A percentile compares a stretch with the other conserved stretches of the same genome.
Evolutionary conservation across 352 stramenopile genomes (phyloP).

Genomic region (Globisporangium lucens): DNA sequence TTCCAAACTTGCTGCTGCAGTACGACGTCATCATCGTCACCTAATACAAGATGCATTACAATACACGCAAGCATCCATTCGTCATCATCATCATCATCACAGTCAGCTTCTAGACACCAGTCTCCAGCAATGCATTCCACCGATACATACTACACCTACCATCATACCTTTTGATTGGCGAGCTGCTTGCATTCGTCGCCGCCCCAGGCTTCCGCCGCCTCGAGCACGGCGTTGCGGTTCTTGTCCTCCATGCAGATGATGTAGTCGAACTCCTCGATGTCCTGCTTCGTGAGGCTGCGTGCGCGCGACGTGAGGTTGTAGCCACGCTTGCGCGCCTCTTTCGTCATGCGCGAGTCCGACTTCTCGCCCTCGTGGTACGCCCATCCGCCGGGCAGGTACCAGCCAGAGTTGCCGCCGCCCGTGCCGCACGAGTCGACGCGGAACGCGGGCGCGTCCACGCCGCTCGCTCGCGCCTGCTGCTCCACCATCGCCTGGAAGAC

Average conservation of each 20-base stretch:
- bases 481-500: slow-evolving; percentile 83
- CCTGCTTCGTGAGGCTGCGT: slow-evolving; percentile 58
- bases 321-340: slow-evolving; percentile 80
- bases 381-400: slow-evolving; percentile 74
- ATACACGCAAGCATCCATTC: background rate
- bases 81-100: background rate
- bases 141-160: background rate
- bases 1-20: slow-evolving; percentile 61
- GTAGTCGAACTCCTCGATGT: slow-evolving; percentile 84
- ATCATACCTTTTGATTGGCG: slow-evolving; percentile 49
- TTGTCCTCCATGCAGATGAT: slow-evolving; percentile 90
- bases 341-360: slow-evolving; percentile 81
- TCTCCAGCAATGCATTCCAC: background rate
- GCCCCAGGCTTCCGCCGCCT: slow-evolving; percentile 82
- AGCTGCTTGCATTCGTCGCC: slow-evolving; percentile 44
- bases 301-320: slow-evolving; percentile 79
- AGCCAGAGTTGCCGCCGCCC: slow-evolving; percentile 72
- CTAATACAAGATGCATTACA: slow-evolving; percentile 21
- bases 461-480: slow-evolving; percentile 21
- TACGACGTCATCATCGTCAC: slow-evolving; percentile 84
- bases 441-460: slow-evolving; percentile 30
- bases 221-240: slow-evolving; percentile 79
- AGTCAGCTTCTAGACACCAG: slow-evolving; percentile 10
- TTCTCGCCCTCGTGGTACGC: slow-evolving; percentile 88
- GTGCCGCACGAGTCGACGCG: slow-evolving; percentile 86